A percentile compares a stretch with the other conserved stretches of the same genome.
Evolutionary conservation across 2,329 filamentous ascomycete species (phyloP).

Genomic region (Teratosphaeria viscida): DNA sequence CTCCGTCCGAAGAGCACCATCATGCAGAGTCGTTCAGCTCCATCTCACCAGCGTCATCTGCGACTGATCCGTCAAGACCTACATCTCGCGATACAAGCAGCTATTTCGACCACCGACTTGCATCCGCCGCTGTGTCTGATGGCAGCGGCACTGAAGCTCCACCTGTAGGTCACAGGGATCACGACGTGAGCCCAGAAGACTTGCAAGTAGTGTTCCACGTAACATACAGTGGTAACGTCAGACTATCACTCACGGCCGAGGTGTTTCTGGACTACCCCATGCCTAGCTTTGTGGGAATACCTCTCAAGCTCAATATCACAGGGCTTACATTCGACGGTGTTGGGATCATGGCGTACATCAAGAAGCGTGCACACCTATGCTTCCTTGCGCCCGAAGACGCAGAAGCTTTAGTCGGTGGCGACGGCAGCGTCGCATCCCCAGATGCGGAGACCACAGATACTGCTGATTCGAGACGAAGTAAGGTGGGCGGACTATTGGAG

Average conservation of each 20-base stretch:
- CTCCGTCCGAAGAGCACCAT: conserved; percentile 20
- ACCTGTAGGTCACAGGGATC: conserved; percentile 34
- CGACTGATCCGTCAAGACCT: conserved; percentile 33
- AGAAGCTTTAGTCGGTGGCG: conserved; percentile 48
- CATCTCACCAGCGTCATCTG: conserved; percentile 36
- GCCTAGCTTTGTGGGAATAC: conserved; percentile 94
- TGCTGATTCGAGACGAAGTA: conserved; percentile 6
- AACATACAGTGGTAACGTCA: conserved; percentile 77
- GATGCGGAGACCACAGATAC: conserved; percentile 12
- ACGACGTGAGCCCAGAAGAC: conserved; percentile 72
- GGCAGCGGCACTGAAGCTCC: conserved; percentile 15
- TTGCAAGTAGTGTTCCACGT: conserved; percentile 88
- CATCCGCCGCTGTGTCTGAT: conserved; percentile 11
- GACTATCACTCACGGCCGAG: conserved; percentile 82
- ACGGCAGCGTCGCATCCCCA: conserved; percentile 23
- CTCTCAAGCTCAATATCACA: conserved; percentile 87
- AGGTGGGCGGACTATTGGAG: conserved; percentile 63
- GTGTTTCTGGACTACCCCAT: conserved; percentile 96
- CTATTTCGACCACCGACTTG: conserved; percentile 15
- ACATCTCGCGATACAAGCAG: conserved; percentile 29
- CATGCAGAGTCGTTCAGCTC: conserved; percentile 34
- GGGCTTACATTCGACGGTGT: conserved; percentile 92
- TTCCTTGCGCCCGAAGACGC: conserved; percentile 91
- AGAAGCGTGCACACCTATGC: conserved; percentile 82
- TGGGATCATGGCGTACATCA: conserved; percentile 82